phyloP scores from a whole-genome alignment of 257 asterid species.

The Mentha longifolia region DNA sequence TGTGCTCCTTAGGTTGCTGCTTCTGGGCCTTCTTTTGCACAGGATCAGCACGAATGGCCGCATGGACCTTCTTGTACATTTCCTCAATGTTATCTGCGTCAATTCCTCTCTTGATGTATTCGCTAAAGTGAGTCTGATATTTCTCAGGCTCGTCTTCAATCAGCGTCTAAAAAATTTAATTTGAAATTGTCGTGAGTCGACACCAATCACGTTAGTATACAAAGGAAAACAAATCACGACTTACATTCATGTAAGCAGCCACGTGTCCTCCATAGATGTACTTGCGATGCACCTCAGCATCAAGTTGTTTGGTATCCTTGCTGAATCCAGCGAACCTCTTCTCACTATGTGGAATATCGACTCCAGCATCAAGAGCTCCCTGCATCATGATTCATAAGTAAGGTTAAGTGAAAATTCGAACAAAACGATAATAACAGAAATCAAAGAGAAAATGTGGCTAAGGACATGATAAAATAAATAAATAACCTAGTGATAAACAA shows the following conservation, averaged over 20 bases:
- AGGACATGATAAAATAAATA: background rate
- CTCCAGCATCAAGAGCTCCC: conserved; percentile 93
- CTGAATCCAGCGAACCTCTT: conserved; percentile 82
- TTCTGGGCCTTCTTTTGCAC: conserved; percentile 58
- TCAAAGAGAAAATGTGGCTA: background rate
- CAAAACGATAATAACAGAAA: background rate
- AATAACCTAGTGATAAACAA: background rate
- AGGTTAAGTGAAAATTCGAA: background rate
- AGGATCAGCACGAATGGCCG: conserved; percentile 77
- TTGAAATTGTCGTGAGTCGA: background rate
- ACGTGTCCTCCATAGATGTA: conserved; percentile 85
- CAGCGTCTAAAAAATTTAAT: conserved; percentile 42
- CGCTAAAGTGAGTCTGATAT: conserved; percentile 66
- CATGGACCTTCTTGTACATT: conserved; percentile 72
- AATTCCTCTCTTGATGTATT: conserved; percentile 56
- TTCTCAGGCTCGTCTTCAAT: conserved; percentile 80
- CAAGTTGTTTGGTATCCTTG: conserved; percentile 74
- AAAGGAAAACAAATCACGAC: conserved; percentile 9
- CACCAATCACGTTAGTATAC: background rate
- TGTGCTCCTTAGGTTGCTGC: conserved; percentile 62
- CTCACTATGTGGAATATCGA: conserved; percentile 87
- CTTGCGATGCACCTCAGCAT: conserved; percentile 80
- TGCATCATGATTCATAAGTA: conserved; percentile 24
- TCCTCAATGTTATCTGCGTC: conserved; percentile 61
- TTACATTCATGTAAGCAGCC: conserved; percentile 76